A percentile compares a stretch with the other conserved stretches of the same genome.
These are phyloP conservation scores for Phialophora macrospora DNA, from an alignment of 2,329 filamentous ascomycete species.

Conservation along the genomic window DNA sequence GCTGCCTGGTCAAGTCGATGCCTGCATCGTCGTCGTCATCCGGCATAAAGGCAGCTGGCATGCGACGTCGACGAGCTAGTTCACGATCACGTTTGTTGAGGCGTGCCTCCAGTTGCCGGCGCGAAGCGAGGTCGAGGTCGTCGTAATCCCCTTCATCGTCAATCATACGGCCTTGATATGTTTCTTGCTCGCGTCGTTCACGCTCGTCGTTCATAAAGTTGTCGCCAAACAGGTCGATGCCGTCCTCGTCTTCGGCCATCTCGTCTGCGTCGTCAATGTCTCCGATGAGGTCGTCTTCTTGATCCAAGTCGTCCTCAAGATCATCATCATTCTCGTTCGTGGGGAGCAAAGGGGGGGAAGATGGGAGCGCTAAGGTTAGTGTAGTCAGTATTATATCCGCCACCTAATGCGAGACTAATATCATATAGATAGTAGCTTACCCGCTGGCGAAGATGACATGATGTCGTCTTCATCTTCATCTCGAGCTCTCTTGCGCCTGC, in stretches of 20 bases:
- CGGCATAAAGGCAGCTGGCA: constrained; percentile 67
- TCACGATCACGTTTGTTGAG: constrained; percentile 67
- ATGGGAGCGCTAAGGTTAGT: constrained; percentile 52
- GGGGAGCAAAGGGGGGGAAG: constrained; percentile 64
- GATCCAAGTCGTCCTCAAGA: constrained; percentile 52
- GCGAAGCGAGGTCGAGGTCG: constrained; percentile 61
- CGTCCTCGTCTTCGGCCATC: constrained; percentile 70
- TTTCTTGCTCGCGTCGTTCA: constrained; percentile 54
- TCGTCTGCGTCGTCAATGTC: constrained; percentile 72
- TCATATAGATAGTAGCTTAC: constrained; percentile 40
- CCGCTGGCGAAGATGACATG: constrained; percentile 63
- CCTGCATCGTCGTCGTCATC: constrained; percentile 84
- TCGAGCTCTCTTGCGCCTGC: constrained; percentile 66
- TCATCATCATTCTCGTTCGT: constrained; percentile 48
- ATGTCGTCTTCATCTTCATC: constrained; percentile 69
- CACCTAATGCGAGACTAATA: background rate
- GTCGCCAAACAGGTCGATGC: constrained; percentile 71
- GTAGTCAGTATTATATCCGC: constrained; percentile 14
- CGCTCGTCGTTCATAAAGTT: constrained; percentile 69
- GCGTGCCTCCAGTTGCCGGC: constrained; percentile 65
- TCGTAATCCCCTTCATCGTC: constrained; percentile 70
- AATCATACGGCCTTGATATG: constrained; percentile 63
- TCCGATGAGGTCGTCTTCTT: constrained; percentile 62
- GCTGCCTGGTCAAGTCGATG: constrained; percentile 82
- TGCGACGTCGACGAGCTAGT: constrained; percentile 60